Base-by-base conservation (phyloP, 495 filamentous ascomycete genomes). In the Amphirosellinia nigrospora region DNA sequence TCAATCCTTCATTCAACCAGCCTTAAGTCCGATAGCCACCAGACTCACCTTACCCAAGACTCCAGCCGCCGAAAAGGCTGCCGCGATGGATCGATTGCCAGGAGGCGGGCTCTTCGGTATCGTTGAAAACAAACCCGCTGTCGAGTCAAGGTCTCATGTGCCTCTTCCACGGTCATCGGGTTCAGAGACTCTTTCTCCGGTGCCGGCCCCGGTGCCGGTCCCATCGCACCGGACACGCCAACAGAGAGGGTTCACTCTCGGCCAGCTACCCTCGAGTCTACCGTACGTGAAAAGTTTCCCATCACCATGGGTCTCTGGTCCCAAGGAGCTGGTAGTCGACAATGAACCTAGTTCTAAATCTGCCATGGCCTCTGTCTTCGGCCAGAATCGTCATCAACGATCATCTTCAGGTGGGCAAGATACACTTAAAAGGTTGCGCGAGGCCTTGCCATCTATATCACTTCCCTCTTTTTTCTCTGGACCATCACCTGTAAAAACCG, bases 11-110 rank as follows among this genome's bases (percentile, higher is more conserved):
- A 86, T 97, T 69, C 92, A 92, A 28, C 87, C 94, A 62, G 91
- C 92, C 70, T 91, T 97, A 66, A 88, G 92, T 72, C 86, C 85
- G 19, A 81, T 84, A 19, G 94, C 95, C 48, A 92, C 88, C 59
- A 86, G 90, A 50, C 84, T 97, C 68, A 90, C 89, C 38, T 88
- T 89, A 23, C 87, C 91, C 16, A 84, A 83, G 53, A 95, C 91
- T 0, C 90, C 93, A 2, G 88, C 90, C 11, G 88, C 89, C 45
- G 93, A 96, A 76, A 95, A 92, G 81, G 88, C 81, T 39, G 88
- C 89, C 0, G 88, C 88, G 0, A 81, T 97, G 82, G 89, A 92
- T 59, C 59, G 38, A 8, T 66, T 85, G 26, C 82, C 86, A 16
- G 86, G 78, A 0, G 88, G 86, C 53, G 85, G 82, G 16, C 78